Evolutionary conservation across 2,329 filamentous ascomycete species (phyloP).

Genomic region (Diplodia intermedia): DNA sequence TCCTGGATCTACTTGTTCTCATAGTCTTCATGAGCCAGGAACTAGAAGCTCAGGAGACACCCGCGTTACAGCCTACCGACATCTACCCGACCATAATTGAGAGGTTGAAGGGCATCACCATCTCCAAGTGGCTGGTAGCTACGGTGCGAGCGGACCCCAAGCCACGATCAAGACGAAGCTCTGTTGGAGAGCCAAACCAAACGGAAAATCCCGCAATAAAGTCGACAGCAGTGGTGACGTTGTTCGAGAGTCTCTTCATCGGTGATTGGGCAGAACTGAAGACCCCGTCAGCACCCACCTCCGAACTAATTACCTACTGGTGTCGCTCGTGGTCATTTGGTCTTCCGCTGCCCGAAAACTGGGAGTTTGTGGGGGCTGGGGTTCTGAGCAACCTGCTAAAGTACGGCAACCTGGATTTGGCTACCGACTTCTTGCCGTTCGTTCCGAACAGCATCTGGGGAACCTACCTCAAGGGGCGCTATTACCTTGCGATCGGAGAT

Average conservation of each 20-base stretch:
- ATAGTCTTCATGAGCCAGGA: slow-evolving; percentile 87
- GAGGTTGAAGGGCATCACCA: slow-evolving; percentile 46
- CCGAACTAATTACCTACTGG: slow-evolving; percentile 53
- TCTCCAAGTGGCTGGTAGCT: slow-evolving; percentile 45
- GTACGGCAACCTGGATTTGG: slow-evolving; percentile 56
- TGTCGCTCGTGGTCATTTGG: slow-evolving; percentile 54
- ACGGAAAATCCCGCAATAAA: slow-evolving; percentile 27
- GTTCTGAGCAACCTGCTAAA: slow-evolving; percentile 55
- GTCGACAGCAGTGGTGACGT: slow-evolving; percentile 38
- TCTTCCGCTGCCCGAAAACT: slow-evolving; percentile 35
- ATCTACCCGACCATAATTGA: slow-evolving; percentile 71
- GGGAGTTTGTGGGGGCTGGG: slow-evolving; percentile 47
- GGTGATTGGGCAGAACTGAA: slow-evolving; percentile 43
- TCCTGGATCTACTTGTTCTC: slow-evolving; percentile 83
- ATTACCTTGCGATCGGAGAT: slow-evolving; percentile 76
- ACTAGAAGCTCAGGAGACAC: slow-evolving; percentile 73
- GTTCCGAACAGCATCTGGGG: slow-evolving; percentile 64
- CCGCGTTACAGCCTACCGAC: slow-evolving; percentile 66
- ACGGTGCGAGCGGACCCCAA: slow-evolving; percentile 28
- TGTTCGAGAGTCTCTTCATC: slow-evolving; percentile 51
- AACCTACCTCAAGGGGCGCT: slow-evolving; percentile 82
- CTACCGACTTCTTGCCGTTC: slow-evolving; percentile 71
- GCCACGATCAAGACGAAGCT: slow-evolving; percentile 13
- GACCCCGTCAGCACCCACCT: slow-evolving; percentile 42
- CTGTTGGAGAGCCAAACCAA: slow-evolving; percentile 12